Evolutionary conservation across 495 filamentous ascomycete genomes (phyloP), one percentile per base, ranked within the genome.

Genomic region (Podospora bellae-mahoneyi): DNA sequence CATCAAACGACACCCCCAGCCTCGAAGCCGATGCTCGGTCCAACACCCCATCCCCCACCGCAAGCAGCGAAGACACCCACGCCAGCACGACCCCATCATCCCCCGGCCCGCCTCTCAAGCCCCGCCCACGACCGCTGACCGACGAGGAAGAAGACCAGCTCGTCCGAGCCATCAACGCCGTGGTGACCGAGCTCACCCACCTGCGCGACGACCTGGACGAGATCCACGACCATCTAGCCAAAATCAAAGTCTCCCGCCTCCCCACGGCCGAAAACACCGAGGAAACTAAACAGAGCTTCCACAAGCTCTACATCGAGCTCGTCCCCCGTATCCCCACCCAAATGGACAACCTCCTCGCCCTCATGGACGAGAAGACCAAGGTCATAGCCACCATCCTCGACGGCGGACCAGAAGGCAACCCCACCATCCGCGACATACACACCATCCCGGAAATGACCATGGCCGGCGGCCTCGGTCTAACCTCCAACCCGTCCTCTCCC

Each of bases 161-260:
- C 27, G 48, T 63, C 15, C 16, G 27, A 4, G 61, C 61, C 28
- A n/a, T 63, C 28, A 63, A 63, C 61, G 28, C n/a, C 16, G 61
- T 44, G 4, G 20, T 23, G 55, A 58, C 13, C n/a, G n/a, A 58
- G 23, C 55, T 58, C n/a, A 58, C 55, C n/a, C 55, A 58, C 18
- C 4, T 58, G n/a, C 55, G 55, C 23, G 55, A 58, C 55, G n/a
- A 58, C 19, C 23, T 58, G 55, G 13, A 7, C 9, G 55, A 58
- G n/a, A 58, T 58, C n/a, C n/a, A 58, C n/a, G 18, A 48, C 0
- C 2, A 10, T 5, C 13, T 16, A 48, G 9, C 39, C 7, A 10
- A 10, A 48, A 48, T 48, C 9, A 48, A 48, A 16, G 39, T 48
- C 1, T 1, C 15, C 39, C 13, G 39, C 39, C 39, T 48, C 13